These are phyloP conservation scores for Cyberlindnera mycetangii DNA, from an alignment of 805 yeast genomes.

Conservation along the genomic window DNA sequence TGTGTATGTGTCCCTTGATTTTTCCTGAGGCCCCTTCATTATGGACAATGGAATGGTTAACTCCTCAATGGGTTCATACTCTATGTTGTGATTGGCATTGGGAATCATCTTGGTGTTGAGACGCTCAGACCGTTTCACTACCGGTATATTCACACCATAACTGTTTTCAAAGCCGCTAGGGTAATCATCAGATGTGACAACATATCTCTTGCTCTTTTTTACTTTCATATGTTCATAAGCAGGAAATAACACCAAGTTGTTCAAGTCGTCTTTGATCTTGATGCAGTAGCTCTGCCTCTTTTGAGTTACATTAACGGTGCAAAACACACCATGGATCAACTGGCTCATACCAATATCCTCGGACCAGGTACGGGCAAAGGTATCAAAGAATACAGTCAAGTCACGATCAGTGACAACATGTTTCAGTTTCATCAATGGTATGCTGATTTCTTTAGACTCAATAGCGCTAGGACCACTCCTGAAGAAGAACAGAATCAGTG, in stretches of 20 bases:
- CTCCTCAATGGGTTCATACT: conserved; percentile 6
- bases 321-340: conserved; percentile 41
- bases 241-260: conserved; percentile 30
- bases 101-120: conserved; percentile 2
- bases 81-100: neutral
- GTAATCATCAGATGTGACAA: neutral
- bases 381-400: conserved; percentile 36
- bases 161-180: neutral
- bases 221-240: conserved; percentile 19
- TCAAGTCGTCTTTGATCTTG: conserved; percentile 32
- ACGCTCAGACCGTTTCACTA: conserved; percentile 5
- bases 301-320: conserved; percentile 33
- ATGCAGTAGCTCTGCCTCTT: conserved; percentile 37
- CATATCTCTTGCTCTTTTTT: neutral
- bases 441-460: conserved; percentile 14
- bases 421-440: conserved; percentile 14
- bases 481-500: conserved; percentile 39
- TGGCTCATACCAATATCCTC: conserved; percentile 30
- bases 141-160: neutral
- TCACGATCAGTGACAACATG: conserved; percentile 4
- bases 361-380: conserved; percentile 41
- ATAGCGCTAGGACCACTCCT: conserved; percentile 23
- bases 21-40: conserved; percentile 5
- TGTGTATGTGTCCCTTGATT: neutral
- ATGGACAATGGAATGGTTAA: conserved; percentile 15